Evolutionary conservation across 148 eudicot genomes (phyloP).

Genomic region (Polygonum aviculare): DNA sequence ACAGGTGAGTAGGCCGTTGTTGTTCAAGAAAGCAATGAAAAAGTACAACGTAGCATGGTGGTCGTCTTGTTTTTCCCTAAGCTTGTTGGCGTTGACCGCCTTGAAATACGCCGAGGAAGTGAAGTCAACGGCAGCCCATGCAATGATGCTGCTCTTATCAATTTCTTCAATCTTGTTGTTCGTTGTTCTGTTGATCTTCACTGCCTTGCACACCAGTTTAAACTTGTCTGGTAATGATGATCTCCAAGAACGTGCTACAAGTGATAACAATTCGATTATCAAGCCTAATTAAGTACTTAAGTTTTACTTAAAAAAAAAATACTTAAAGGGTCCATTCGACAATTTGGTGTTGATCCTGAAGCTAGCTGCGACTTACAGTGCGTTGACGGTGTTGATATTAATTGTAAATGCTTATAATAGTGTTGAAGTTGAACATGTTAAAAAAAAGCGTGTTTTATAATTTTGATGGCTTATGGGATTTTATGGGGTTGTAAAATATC

Average conservation of each 20-base stretch:
- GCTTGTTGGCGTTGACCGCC: conserved; percentile 35
- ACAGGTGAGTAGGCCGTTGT: conserved; percentile 22
- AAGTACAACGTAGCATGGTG: conserved; percentile 31
- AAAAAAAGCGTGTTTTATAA: too few species aligned
- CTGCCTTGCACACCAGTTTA: background rate
- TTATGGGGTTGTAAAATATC: too few species aligned
- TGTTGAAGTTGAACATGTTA: too few species aligned
- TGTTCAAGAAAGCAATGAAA: conserved; percentile 23
- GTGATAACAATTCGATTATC: background rate
- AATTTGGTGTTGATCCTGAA: too few species aligned
- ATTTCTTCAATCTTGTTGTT: background rate
- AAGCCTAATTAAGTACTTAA: background rate
- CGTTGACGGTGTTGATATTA: too few species aligned
- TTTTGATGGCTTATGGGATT: too few species aligned
- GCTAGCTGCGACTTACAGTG: too few species aligned
- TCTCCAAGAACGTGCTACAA: background rate
- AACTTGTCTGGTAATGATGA: background rate
- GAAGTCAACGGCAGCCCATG: conserved; percentile 22
- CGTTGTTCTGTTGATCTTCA: background rate
- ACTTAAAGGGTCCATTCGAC: too few species aligned
- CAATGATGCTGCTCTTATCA: conserved; percentile 19
- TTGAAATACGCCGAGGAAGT: conserved; percentile 39
- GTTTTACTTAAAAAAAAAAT: background rate
- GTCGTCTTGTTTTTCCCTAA: conserved; percentile 24
- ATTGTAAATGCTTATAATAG: too few species aligned